Conservation (phyloP, 148 eudicot species). For the Cornus kousa region DNA sequence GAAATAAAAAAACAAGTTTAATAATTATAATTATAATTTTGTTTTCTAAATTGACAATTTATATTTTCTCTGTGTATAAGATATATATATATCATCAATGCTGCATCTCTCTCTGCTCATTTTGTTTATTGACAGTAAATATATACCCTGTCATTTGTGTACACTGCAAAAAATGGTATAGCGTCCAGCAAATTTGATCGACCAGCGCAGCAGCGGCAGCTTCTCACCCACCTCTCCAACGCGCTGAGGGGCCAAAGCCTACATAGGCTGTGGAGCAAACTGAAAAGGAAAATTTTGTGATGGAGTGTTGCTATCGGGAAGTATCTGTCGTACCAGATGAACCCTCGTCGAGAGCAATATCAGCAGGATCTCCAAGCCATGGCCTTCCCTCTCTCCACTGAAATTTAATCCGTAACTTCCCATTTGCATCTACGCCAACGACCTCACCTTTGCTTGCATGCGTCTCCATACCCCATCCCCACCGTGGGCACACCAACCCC, state of each 20-base stretch:
- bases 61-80: too few species aligned
- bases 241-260: background rate
- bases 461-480: conserved; percentile 99
- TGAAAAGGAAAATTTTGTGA: background rate
- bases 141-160: background rate
- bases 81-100: too few species aligned
- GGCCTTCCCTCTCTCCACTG: conserved; percentile 96
- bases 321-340: conserved; percentile 2
- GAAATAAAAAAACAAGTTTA: too few species aligned
- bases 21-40: too few species aligned
- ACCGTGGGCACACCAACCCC: conserved; percentile 76
- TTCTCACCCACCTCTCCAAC: background rate
- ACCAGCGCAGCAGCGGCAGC: conserved; percentile 5
- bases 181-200: background rate
- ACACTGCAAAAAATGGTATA: background rate
- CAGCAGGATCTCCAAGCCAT: conserved; percentile 99
- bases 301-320: background rate
- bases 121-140: background rate
- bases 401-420: conserved; percentile 85
- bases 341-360: conserved; percentile 65
- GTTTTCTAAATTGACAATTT: too few species aligned
- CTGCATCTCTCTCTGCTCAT: background rate
- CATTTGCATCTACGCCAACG: conserved; percentile 97
- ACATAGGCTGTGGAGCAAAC: background rate
- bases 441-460: conserved; percentile 88